Conservation (phyloP, 257 asterid species). For the Nicotiana noctiflora region DNA sequence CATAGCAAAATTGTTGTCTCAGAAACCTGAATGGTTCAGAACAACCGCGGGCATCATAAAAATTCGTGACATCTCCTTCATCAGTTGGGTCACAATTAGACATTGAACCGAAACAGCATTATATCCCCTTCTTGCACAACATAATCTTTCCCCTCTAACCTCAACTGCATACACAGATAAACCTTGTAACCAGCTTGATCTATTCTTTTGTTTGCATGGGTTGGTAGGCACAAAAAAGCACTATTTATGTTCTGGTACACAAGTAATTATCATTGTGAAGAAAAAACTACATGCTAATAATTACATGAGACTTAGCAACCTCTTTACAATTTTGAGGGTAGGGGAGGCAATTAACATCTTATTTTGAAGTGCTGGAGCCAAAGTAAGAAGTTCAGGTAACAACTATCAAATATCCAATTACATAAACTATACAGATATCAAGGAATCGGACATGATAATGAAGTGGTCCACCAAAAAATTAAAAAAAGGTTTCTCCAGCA, state of each 20-base stretch:
- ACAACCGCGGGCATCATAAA: not conserved
- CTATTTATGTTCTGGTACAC: not conserved
- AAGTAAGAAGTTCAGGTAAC: not conserved
- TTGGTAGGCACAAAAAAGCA: not conserved
- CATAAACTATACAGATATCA: not conserved
- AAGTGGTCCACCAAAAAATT: not conserved
- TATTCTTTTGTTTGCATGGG: not conserved
- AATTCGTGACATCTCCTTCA: not conserved
- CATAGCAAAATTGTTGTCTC: not conserved
- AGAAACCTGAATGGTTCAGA: not conserved
- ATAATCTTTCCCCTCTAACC: constrained; percentile 92
- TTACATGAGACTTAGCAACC: not conserved
- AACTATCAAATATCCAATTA: not conserved
- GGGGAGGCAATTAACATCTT: constrained; percentile 4
- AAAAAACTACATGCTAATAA: not conserved
- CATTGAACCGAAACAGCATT: constrained; percentile 89
- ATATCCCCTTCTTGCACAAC: constrained; percentile 93
- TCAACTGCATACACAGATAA: constrained; percentile 54
- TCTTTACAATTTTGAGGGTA: not conserved
- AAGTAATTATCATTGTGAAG: not conserved
- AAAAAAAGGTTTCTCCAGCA: not conserved
- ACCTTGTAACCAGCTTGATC: constrained; percentile 3
- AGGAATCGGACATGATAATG: not conserved
- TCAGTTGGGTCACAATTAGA: constrained; percentile 26
- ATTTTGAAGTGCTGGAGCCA: not conserved